Base-by-base conservation (phyloP, 2,329 filamentous ascomycete genomes). In the Fusarium sp. region DNA sequence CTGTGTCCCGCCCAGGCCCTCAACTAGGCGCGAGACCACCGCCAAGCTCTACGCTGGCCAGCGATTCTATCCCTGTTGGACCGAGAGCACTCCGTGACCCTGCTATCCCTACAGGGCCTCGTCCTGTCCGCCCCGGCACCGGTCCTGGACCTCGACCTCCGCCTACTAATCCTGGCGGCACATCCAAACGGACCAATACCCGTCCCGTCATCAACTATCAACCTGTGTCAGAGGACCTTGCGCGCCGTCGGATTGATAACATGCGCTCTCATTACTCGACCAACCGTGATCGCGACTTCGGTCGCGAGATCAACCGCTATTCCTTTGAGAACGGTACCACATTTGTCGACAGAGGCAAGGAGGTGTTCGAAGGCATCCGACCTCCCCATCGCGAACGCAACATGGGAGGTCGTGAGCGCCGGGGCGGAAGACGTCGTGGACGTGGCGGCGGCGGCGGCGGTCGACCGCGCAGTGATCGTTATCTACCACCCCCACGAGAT, bases 331-430 rank as follows among this genome's bases (percentile, higher is more conserved):
- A 89, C 56, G 84, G 83, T 1, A 87, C 89, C 61, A 74, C 78
- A 7, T 88, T 94, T 53, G 90, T 94, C 43, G 91, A 94, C 75
- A 84, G 89, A 53, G 91, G 91, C 15, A 87, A 87, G 17, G 91
- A 94, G 75, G 88, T 89, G 36, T 90, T 90, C 73, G 80, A 87
- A 46, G 88, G 87, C 17, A 88, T 90, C 62, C 81, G 88, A 23
- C 87, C 86, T 23, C 87, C 88, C 2, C 83, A 86, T 61, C 79
- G 85, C 11, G 84, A 87, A 70, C 71, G 76, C 12, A 73, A 63
- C 17, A 59, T 71, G 12, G 72, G 80, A 7, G 39, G 50, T 69
- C 48, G 80, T 77, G 73, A 77, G 20, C 78, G 75, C 21, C 77
- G 80, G 11, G 79, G 80, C 32, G 76, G 43, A 60, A 65, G 73